Evolutionary conservation across 345 rosid species (phyloP), one percentile per base, ranked within the genome.

Genomic region (Brassica juncea): DNA sequence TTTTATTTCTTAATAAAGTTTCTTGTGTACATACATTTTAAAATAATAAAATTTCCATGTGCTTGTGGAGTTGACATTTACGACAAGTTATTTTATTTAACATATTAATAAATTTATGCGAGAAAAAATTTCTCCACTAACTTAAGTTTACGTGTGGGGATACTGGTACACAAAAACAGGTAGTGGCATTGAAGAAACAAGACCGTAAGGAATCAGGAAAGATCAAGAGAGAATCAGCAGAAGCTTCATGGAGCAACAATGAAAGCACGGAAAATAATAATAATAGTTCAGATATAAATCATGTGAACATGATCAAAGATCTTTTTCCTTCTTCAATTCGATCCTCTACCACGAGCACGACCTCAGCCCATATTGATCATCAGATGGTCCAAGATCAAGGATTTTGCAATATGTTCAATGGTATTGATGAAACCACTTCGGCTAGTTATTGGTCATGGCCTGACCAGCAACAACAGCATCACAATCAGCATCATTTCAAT

Each of bases 181-280:
- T 92, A 47, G 34, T 83, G 82, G 82, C 83, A 68, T 71, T 92
- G 78, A 92, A 83, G 75, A 82, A 73, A 34, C 86, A 84, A 81
- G 94, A 86, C 52, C 77, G 86, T 71, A 85, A 82, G 35, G 91
- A 84, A 67, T 75, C 69, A 32, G 8, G 77, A 76, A 82, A 76
- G 70, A 71, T 75, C 82, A 88, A 86, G 86, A 87, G 86, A 85
- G 94, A 91, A 78, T 11, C 72, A 37, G 80, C 81, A 65, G 85
- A 90, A 47, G 87, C 81, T 74, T 90, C 94, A 52, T 86, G 93
- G 93, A 92, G 91, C 89, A 87, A 90, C 81, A 87, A 89, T 77
- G 97, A 84, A 39, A 90, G 92, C 60, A 80, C 72, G 10, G 80
- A 80, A 71, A 70, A 75, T n/a, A 87, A 85, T 61, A 88, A 86